phyloP scores from a whole-genome alignment of 208 protist species.

The Acanthamoeba lenticulata region DNA sequence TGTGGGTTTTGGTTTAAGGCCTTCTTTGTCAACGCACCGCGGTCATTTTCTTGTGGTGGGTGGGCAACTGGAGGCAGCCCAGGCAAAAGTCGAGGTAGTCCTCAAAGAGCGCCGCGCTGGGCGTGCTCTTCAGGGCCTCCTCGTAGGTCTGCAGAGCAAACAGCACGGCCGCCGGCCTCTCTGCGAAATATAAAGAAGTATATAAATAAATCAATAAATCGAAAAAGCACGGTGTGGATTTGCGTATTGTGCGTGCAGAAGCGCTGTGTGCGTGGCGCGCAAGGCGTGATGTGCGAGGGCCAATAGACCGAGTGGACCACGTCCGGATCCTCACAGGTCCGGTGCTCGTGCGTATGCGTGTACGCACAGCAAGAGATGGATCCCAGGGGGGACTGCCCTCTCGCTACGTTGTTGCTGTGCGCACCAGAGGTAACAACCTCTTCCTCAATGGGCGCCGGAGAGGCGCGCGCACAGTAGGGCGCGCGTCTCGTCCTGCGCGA shows the following conservation, averaged over 20 bases:
- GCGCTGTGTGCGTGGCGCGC: too few species aligned
- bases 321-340: too few species aligned
- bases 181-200: too few species aligned
- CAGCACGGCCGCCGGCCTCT: not conserved
- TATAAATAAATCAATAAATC: too few species aligned
- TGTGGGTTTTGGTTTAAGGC: not conserved
- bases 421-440: too few species aligned
- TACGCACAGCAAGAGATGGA: not conserved
- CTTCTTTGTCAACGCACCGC: not conserved
- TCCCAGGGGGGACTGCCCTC: not conserved
- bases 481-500: not conserved
- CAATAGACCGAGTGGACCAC: too few species aligned
- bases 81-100: not conserved
- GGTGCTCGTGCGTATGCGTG: too few species aligned
- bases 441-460: too few species aligned
- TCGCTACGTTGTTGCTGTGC: too few species aligned
- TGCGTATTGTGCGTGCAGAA: too few species aligned
- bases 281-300: too few species aligned
- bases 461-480: not conserved
- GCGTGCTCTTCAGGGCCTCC: not conserved
- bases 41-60: not conserved
- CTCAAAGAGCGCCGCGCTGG: not conserved
- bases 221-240: too few species aligned
- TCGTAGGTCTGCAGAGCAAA: slow-evolving; percentile 5
- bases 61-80: not conserved